Evolutionary conservation across 2,329 filamentous ascomycete genomes (phyloP).

Genomic region (Bipolaris oryzae): DNA sequence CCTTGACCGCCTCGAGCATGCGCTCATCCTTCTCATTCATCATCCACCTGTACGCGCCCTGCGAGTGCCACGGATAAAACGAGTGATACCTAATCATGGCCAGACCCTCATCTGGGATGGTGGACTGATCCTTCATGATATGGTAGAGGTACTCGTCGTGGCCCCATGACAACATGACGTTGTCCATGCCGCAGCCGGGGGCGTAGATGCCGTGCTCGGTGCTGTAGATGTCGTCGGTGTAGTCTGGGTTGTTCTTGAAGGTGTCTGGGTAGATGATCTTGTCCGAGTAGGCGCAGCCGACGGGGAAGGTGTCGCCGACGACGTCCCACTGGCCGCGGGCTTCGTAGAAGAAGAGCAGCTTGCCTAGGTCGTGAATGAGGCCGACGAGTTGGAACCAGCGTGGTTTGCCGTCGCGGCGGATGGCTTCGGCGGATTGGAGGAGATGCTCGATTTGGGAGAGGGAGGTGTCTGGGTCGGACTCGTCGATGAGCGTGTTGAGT

Average conservation of each 20-base stretch:
- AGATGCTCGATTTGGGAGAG: slow-evolving; percentile 90
- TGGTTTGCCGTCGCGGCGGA: slow-evolving; percentile 81
- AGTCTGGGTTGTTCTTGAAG: slow-evolving; percentile 79
- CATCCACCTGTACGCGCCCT: slow-evolving; percentile 78
- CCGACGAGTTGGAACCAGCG: slow-evolving; percentile 82
- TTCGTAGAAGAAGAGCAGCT: slow-evolving; percentile 79
- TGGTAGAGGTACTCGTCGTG: slow-evolving; percentile 89
- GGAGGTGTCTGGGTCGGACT: slow-evolving; percentile 86
- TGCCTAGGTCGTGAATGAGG: slow-evolving; percentile 79
- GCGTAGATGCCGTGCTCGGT: slow-evolving; percentile 81
- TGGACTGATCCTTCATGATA: slow-evolving; percentile 81
- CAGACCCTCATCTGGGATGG: slow-evolving; percentile 77
- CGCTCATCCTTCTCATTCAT: slow-evolving; percentile 82
- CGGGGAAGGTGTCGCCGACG: slow-evolving; percentile 83
- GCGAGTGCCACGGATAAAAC: slow-evolving; percentile 90
- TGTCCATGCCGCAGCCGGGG: slow-evolving; percentile 80
- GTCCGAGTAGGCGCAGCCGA: slow-evolving; percentile 75
- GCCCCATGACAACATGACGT: slow-evolving; percentile 89
- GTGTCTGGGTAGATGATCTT: slow-evolving; percentile 81
- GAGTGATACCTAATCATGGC: slow-evolving; percentile 95
- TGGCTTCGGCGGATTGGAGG: slow-evolving; percentile 86
- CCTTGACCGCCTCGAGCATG: slow-evolving; percentile 80
- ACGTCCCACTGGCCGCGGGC: slow-evolving; percentile 93
- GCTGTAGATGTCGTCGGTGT: slow-evolving; percentile 71
- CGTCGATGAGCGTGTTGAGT: slow-evolving; percentile 87